Evolutionary conservation across 2,329 filamentous ascomycete species (phyloP).

Genomic region (Penicillium sp.): DNA sequence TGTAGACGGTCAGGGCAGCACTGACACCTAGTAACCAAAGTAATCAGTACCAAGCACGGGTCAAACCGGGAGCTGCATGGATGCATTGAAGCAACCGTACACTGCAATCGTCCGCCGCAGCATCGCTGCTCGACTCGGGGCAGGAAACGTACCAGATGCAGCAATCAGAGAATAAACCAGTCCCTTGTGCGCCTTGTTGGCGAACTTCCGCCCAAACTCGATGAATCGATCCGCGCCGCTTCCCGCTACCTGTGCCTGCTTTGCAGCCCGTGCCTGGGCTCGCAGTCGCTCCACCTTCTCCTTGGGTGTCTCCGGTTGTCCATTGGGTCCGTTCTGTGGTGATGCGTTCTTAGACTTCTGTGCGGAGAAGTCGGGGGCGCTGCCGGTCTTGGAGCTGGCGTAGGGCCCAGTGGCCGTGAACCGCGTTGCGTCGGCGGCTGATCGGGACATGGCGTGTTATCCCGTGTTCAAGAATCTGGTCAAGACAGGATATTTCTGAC

Average conservation of each 20-base stretch:
- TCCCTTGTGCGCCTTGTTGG: constrained; percentile 62
- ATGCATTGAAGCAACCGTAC: not conserved
- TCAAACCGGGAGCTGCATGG: not conserved
- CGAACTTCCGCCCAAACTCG: constrained; percentile 55
- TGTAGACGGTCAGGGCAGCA: constrained; percentile 63
- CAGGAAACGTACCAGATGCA: constrained; percentile 56
- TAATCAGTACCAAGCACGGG: not conserved
- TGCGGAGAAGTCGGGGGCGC: constrained; percentile 32
- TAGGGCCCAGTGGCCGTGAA: constrained; percentile 55
- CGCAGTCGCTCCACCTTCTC: constrained; percentile 70
- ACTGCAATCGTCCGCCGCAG: not conserved
- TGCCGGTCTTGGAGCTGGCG: constrained; percentile 45
- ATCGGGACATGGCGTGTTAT: constrained; percentile 44
- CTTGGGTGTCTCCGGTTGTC: constrained; percentile 62
- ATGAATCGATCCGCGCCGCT: constrained; percentile 58
- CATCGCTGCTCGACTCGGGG: not conserved
- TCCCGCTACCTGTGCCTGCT: constrained; percentile 58
- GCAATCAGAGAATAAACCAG: constrained; percentile 63
- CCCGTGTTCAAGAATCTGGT: not conserved
- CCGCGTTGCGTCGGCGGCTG: constrained; percentile 52
- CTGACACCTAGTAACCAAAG: constrained; percentile 52
- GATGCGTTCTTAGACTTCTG: constrained; percentile 11
- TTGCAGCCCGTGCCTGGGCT: constrained; percentile 68
- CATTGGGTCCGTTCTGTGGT: constrained; percentile 27
- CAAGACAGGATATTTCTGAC: not conserved